Evolutionary conservation across 1,284 basidiomycete genomes (phyloP), one percentile per base, ranked within the genome.

Genomic region (Heterobasidion parviporum): DNA sequence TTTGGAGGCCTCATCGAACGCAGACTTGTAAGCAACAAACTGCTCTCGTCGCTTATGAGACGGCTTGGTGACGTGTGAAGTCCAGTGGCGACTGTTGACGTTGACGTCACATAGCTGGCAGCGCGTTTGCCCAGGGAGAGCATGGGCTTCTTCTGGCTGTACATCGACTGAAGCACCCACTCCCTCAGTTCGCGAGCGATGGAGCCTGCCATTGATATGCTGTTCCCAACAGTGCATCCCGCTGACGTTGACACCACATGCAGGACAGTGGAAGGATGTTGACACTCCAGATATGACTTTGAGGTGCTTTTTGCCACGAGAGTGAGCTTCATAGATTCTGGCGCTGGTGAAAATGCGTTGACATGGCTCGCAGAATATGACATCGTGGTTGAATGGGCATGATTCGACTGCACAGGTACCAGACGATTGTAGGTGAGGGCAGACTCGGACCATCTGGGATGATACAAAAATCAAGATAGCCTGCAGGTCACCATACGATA

Each of bases 1-100:
- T 54, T 71, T 72, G 55, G 75, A 72, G 0, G 75, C 72, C 36
- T 76, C 74, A 6, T 75, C 73, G 9, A 77, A 54, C 0, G 67
- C 73, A 14, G 67, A 63, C 46, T 68, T 68, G 57, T 72, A 75
- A 6, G 65, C 59, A 1, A 70, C 56, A 60, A 69, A 78, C 3
- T 56, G 56, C 59, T 72, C 50, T 51, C 71, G 26, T 68, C 69
- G 6, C 65, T 65, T 33, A 59, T 60, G 60, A 80, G 78, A 38
- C 60, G 63, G 1, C 51, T 15, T 38, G 64, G 10, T 15, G 10
- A 15, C 7, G 9, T 15, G 34, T 49, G 18, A 10, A 8, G 1
- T 34, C 53, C 46, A 48, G 9, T 34, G 20, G 18, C 5, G 5
- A 5, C 8, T 60, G 0, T 57, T 54, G 12, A 76, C 64, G 34